Base-by-base conservation (phyloP, 2,329 filamentous ascomycete species). In the Dactylellina parvicollis region DNA sequence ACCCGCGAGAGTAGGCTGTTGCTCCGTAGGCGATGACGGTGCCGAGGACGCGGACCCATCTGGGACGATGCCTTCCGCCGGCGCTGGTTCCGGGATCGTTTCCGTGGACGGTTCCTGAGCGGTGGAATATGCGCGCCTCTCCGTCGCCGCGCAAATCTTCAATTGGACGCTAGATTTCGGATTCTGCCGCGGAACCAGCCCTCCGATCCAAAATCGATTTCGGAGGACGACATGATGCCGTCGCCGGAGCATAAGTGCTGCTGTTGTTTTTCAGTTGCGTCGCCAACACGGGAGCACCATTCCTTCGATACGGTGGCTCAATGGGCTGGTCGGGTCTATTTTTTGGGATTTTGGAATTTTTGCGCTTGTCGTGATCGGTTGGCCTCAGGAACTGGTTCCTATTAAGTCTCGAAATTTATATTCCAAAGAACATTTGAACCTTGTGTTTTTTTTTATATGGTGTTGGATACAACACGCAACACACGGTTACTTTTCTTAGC, bases 171-270 rank as follows among this genome's bases (percentile, higher is more conserved):
- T 22, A 22, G 38, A 14, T 20, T 49, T 30, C 4, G 22, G 47
- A 4, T 22, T 7, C 18, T 22, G 38, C 22, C 26, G 26, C 14
- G 47, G 36, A 34, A 22, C 47, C 26, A 26, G 16, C 47, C 60
- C 34, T 32, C 30, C 47, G 28, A 36, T 16, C 7, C 34, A 14
- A n/a, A 18, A 10, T 65, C 49, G 34, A 54, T 46, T 55, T 44
- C 36, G 60, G 47, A 55, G 47, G 60, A 55, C 38, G 49, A 34
- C 60, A 65, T 65, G 10, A 38, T 47, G 49, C 36, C 40, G 55
- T 40, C 34, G 60, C 47, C 60, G 22, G 34, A 65, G 47, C 60
- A 65, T 65, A 36, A n/a, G 47, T 54, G 49, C 49, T 65, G 47
- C 34, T 38, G 14, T 55, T 62, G 1, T 47, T 34, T 20, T 44